phyloP scores from a whole-genome alignment of 768 basidiomycete genomes.

The Naematelia encephala region DNA sequence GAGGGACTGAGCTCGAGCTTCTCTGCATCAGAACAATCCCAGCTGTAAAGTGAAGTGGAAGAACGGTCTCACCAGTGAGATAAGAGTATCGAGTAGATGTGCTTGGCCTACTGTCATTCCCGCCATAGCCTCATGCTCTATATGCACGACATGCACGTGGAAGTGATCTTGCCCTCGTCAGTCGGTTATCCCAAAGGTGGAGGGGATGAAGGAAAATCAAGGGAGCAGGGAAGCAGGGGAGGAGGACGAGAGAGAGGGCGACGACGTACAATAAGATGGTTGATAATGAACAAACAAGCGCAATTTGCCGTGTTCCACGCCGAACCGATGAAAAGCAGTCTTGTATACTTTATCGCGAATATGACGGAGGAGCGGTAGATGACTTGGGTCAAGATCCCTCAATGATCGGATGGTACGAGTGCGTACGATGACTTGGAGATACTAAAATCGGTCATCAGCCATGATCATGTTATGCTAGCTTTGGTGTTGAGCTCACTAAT shows the following conservation, averaged over 20 bases:
- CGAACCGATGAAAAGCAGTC: constrained; percentile 65
- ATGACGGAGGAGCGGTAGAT: constrained; percentile 64
- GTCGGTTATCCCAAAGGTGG: not conserved
- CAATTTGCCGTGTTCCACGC: constrained; percentile 61
- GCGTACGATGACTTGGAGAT: constrained; percentile 74
- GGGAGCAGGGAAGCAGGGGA: not conserved
- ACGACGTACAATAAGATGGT: constrained; percentile 80
- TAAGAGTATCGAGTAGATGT: constrained; percentile 86
- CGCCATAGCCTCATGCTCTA: constrained; percentile 60
- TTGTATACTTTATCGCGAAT: constrained; percentile 61
- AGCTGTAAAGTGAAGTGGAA: not conserved
- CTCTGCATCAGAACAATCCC: constrained; percentile 7
- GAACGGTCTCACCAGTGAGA: constrained; percentile 63
- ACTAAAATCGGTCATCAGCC: constrained; percentile 48
- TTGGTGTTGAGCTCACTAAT: constrained; percentile 51
- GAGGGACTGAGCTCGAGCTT: constrained; percentile 64
- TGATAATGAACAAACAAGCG: constrained; percentile 91
- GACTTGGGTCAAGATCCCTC: constrained; percentile 66
- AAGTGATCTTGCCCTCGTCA: constrained; percentile 68
- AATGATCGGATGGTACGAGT: constrained; percentile 65
- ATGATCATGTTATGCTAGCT: not conserved
- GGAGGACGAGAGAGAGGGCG: not conserved
- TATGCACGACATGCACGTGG: constrained; percentile 87
- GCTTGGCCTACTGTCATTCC: constrained; percentile 87
- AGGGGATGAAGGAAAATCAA: not conserved